Evolutionary conservation across 163 green algal species (phyloP), one percentile per base, ranked within the genome.

Genomic region (Chlorella variabilis): DNA sequence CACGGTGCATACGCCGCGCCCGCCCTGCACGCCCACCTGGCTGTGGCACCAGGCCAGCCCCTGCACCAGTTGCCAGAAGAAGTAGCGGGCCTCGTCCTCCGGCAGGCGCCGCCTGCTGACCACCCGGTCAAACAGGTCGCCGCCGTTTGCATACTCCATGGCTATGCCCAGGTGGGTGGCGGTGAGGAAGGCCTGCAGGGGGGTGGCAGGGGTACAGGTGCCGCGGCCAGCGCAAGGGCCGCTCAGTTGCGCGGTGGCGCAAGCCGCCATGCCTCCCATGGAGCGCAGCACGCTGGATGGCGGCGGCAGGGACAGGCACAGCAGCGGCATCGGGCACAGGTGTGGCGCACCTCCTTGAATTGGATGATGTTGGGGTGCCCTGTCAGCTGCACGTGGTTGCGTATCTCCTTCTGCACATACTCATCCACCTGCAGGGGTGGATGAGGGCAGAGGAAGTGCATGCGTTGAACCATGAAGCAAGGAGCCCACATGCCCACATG

Each of bases 131-230:
- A 98, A 98, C 17, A 99, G 88, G 87, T 98, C 96, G 6, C 96
- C 96, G 7, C 96, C 96, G 9, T 94, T 91, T 15, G 96, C 96
- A 76, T 97, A 98, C 87, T 99, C 96, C 95, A 99, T 98, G 4
- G 95, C 92, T 65, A 99, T 99, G 51, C 71, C 71, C 49, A 78
- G 51, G 71, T 78, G 71, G 48, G 49, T 66, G 49, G 71, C 4
- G 15, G 71, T 78, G 33, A 78, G 51, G 71, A 78, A 78, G 29
- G 54, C 71, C 71, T 78, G 71, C 33, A 23, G 61, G 29, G 61
- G n/a, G 61, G 3, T 23, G 2, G 23, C 23, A n/a, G 15, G 51
- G 4, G 9, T n/a, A 27, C 7, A 18, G 56, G 33, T 23, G 21
- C 13, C 42, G 18, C 7, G 7, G 56, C 25, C 13, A 9, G 56